phyloP scores from a whole-genome alignment of 768 basidiomycete species.

The Termitomyces sp. region DNA sequence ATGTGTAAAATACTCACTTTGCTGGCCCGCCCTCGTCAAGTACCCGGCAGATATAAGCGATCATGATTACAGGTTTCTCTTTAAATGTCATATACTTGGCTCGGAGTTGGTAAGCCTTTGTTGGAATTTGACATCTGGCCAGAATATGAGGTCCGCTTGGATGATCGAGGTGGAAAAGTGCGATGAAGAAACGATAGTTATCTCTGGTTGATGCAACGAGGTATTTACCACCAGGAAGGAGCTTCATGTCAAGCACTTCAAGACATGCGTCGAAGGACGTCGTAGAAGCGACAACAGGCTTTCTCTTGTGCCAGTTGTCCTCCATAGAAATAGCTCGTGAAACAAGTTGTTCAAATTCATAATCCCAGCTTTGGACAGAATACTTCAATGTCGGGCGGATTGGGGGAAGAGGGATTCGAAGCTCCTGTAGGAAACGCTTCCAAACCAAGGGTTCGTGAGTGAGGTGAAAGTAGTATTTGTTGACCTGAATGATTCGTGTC shows the following conservation, averaged over 20 bases:
- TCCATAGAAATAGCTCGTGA: conserved; percentile 57
- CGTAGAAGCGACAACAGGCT: conserved; percentile 29
- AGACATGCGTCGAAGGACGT: conserved; percentile 27
- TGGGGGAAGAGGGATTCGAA: conserved; percentile 58
- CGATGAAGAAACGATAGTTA: conserved; percentile 44
- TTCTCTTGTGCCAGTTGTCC: conserved; percentile 49
- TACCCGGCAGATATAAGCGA: conserved; percentile 34
- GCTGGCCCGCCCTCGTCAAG: conserved; percentile 8
- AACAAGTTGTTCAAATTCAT: conserved; percentile 56
- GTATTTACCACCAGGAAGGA: conserved; percentile 67
- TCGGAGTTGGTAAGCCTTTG: conserved; percentile 54
- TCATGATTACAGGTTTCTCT: conserved; percentile 47
- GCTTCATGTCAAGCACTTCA: conserved; percentile 47
- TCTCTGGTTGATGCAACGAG: conserved; percentile 59
- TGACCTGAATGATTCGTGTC: conserved; percentile 38
- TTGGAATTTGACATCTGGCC: conserved; percentile 44
- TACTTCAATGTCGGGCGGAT: conserved; percentile 53
- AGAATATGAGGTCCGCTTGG: conserved; percentile 40
- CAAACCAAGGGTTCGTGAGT: conserved; percentile 69
- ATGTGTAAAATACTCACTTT: too few relatives aligned
- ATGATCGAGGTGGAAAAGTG: conserved; percentile 57
- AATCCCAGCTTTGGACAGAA: conserved; percentile 33
- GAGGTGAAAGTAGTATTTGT: conserved; percentile 55
- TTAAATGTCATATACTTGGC: conserved; percentile 58
- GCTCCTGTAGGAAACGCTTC: conserved; percentile 56